Percentiles rank a stretch among this genome's conserved stretches.
These are phyloP conservation scores for Cystobasidium onofrii DNA, from an alignment of 768 basidiomycete genomes.

Conservation along the genomic window DNA sequence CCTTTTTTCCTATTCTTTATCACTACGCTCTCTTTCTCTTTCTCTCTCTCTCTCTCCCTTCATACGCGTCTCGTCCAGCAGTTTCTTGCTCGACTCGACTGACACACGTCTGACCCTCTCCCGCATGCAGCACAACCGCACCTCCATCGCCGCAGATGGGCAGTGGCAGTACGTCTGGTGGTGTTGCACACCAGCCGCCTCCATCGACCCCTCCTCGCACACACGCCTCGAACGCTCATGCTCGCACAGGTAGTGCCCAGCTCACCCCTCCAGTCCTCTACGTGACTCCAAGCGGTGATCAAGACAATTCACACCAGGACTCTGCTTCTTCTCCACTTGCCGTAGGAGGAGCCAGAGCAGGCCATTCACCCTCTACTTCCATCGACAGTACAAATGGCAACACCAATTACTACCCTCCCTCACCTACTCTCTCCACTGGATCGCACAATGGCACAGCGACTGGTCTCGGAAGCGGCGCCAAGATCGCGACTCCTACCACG, in stretches of 20 bases:
- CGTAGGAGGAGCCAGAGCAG: neutral
- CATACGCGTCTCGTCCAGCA: neutral
- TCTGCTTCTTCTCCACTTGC: neutral
- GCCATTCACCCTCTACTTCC: neutral
- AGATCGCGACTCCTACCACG: neutral
- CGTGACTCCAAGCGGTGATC: conserved; percentile 1
- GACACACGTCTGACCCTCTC: neutral
- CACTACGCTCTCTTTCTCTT: neutral
- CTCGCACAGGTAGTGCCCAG: neutral
- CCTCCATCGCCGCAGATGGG: neutral
- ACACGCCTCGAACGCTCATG: neutral
- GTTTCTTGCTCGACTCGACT: neutral
- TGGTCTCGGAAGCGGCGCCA: neutral
- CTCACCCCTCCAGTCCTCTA: conserved; percentile 6
- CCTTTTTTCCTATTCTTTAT: neutral
- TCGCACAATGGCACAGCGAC: neutral
- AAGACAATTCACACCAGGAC: neutral
- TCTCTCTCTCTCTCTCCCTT: neutral
- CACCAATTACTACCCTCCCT: conserved; percentile 2
- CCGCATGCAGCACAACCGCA: neutral
- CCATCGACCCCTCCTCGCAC: neutral
- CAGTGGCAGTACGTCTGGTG: neutral
- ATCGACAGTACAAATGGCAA: neutral
- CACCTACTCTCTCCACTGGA: neutral
- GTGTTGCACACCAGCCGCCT: neutral